Percentiles rank a stretch among this genome's conserved stretches.
Evolutionary conservation across 2,329 filamentous ascomycete genomes (phyloP).

Genomic region (Lecanosticta acicola): DNA sequence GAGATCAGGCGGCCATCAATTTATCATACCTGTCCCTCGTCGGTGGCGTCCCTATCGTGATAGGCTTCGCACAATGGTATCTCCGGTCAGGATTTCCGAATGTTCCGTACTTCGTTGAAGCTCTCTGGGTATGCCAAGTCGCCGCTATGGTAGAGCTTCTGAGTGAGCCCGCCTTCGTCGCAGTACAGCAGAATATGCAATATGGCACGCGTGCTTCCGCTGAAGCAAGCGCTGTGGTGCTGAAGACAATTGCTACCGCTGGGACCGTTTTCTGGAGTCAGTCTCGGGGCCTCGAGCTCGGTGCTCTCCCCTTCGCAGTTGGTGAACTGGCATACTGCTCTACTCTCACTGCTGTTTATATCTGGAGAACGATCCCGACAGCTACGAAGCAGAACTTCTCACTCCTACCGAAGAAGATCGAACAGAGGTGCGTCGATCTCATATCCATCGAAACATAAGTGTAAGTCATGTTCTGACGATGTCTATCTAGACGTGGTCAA

Average conservation of each 20-base stretch:
- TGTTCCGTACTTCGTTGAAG: slow-evolving; percentile 59
- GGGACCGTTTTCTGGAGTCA: slow-evolving; percentile 61
- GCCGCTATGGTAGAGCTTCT: slow-evolving; percentile 68
- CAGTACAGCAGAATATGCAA: slow-evolving; percentile 73
- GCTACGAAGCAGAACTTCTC: slow-evolving; percentile 61
- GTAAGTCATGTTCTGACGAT: background rate
- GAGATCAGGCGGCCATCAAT: slow-evolving; percentile 75
- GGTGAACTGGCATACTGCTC: slow-evolving; percentile 75
- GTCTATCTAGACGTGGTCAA: slow-evolving; percentile 7
- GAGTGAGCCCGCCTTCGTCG: slow-evolving; percentile 82
- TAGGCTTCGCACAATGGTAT: slow-evolving; percentile 62
- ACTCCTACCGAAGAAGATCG: slow-evolving; percentile 50
- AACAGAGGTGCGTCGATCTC: slow-evolving; percentile 36
- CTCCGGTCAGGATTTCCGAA: slow-evolving; percentile 46
- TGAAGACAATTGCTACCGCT: slow-evolving; percentile 72
- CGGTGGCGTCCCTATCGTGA: slow-evolving; percentile 57
- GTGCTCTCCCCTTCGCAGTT: slow-evolving; percentile 80
- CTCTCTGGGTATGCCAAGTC: slow-evolving; percentile 50
- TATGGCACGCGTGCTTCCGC: slow-evolving; percentile 76
- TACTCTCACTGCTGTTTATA: slow-evolving; percentile 65
- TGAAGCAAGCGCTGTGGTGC: slow-evolving; percentile 74
- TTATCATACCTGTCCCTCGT: slow-evolving; percentile 73
- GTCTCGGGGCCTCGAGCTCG: slow-evolving; percentile 50
- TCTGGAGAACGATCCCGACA: slow-evolving; percentile 53
- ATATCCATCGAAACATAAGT: background rate